Evolutionary conservation across 2,329 filamentous ascomycete genomes (phyloP), one percentile per base, ranked within the genome.

Genomic region (Cyphellophora attinorum): DNA sequence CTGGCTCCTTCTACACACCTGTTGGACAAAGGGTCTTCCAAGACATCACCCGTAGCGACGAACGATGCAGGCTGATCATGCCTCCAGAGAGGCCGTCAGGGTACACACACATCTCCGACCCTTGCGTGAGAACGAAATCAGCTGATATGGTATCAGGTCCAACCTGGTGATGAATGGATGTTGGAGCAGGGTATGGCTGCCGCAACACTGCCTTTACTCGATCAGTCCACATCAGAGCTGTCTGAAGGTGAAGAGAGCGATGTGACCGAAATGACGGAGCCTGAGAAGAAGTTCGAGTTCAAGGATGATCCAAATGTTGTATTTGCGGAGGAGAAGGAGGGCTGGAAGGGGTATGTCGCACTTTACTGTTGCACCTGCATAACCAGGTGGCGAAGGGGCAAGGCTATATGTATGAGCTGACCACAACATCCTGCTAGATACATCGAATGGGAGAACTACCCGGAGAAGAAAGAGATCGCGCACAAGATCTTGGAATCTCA

Each of bases 361-460:
- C 13, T 19, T 11, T n/a, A 15, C 10, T 23, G n/a, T 8, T n/a
- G 8, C 21, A 25, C 21, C n/a, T 8, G 21, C 21, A n/a, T n/a
- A 14, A 27, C 16, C 23, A 17, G 12, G n/a, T 33, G 16, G 33
- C 37, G 17, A 40, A 17, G 23, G 35, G 11, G n/a, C 19, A 15
- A n/a, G 21, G 21, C 21, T 25, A 25, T n/a, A 29, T 32, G 27
- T 15, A 17, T 5, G 16, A 13, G 19, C 11, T 17, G 10, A n/a
- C n/a, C n/a, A n/a, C n/a, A n/a, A n/a, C n/a, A n/a, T n/a, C n/a
- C n/a, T n/a, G n/a, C 14, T 27, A 56, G 72, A 5, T 82, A 80
- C 40, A 64, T 84, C 5, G 78, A 81, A 48, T 81, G 77, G 78
- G 78, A 81, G 50, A 66, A 73, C 10, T 79, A 81, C 35, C 78